Percentiles rank a stretch among this genome's conserved stretches.
phyloP scores from a whole-genome alignment of 257 asterid genomes.

The Thymus quinquecostatus region DNA sequence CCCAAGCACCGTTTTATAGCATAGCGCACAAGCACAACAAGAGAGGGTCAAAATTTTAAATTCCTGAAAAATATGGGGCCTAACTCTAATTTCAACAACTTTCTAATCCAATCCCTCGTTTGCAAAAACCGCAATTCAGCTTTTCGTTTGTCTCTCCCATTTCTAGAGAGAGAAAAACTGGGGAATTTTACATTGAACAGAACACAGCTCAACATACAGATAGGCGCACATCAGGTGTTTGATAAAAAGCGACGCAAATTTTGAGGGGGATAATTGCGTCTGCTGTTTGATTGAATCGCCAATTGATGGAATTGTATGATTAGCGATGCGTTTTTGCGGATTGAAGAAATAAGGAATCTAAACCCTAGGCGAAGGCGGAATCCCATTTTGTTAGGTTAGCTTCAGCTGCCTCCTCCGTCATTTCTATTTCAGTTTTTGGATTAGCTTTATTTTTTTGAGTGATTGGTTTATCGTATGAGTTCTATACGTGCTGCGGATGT shows the following conservation, averaged over 20 bases:
- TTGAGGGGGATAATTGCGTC: conserved; percentile 13
- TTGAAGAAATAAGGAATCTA: conserved; percentile 35
- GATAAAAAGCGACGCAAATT: not conserved
- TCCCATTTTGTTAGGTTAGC: conserved; percentile 40
- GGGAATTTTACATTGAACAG: conserved; percentile 9
- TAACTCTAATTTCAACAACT: not conserved
- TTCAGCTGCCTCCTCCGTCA: conserved; percentile 27
- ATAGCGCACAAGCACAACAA: not conserved
- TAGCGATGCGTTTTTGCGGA: conserved; percentile 26
- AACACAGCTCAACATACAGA: conserved; percentile 31
- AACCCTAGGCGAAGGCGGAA: conserved; percentile 40
- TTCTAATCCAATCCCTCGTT: conserved; percentile 28
- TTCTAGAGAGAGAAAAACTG: conserved; percentile 34
- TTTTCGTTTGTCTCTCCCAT: conserved; percentile 31
- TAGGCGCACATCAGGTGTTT: conserved; percentile 16
- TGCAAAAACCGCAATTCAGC: conserved; percentile 51
- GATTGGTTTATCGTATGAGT: conserved; percentile 16
- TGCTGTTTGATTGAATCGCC: conserved; percentile 32
- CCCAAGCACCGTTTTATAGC: not conserved
- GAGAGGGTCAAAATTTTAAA: conserved; percentile 2
- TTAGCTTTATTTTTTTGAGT: conserved; percentile 13
- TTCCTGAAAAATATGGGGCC: conserved; percentile 24
- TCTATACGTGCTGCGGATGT: conserved; percentile 19
- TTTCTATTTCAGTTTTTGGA: conserved; percentile 1
- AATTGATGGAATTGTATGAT: conserved; percentile 2